These are phyloP conservation scores for Diaporthe capsici DNA, from an alignment of 2,329 filamentous ascomycete species.

Conservation along the genomic window DNA sequence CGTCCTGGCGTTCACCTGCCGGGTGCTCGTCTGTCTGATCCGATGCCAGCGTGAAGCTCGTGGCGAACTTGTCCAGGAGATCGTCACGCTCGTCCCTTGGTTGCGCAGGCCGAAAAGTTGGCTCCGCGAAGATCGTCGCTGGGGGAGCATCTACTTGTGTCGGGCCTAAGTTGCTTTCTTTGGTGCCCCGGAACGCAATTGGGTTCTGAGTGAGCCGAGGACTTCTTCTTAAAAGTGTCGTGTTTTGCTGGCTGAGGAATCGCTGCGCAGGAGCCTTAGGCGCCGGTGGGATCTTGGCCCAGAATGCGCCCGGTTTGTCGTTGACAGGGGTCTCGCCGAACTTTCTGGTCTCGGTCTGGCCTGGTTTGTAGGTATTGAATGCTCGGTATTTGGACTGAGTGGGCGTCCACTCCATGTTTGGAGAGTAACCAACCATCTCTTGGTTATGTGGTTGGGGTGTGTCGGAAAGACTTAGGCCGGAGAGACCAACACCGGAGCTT, in stretches of 20 bases:
- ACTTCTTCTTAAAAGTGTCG: slow-evolving; percentile 64
- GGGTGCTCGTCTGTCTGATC: neutral
- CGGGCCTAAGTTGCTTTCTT: slow-evolving; percentile 38
- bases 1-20: neutral
- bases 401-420: slow-evolving; percentile 83
- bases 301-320: slow-evolving; percentile 69
- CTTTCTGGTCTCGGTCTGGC: slow-evolving; percentile 55
- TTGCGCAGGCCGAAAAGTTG: slow-evolving; percentile 70
- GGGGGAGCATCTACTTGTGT: slow-evolving; percentile 33
- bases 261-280: slow-evolving; percentile 76
- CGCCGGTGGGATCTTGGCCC: slow-evolving; percentile 78
- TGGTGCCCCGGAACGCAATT: slow-evolving; percentile 63
- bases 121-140: slow-evolving; percentile 64
- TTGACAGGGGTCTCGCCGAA: slow-evolving; percentile 63
- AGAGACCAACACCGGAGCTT: slow-evolving; percentile 42
- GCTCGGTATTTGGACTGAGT: slow-evolving; percentile 69
- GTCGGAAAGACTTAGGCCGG: slow-evolving; percentile 44
- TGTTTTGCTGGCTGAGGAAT: slow-evolving; percentile 72
- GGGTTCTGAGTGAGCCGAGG: slow-evolving; percentile 57
- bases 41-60: slow-evolving; percentile 57
- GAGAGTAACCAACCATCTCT: slow-evolving; percentile 55
- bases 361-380: slow-evolving; percentile 62
- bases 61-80: slow-evolving; percentile 60
- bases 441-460: slow-evolving; percentile 27
- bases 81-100: slow-evolving; percentile 56